Percentiles rank a stretch among this genome's conserved stretches.
Evolutionary conservation across 345 rosid species (phyloP).

Genomic region (Lenwebbia sp.): DNA sequence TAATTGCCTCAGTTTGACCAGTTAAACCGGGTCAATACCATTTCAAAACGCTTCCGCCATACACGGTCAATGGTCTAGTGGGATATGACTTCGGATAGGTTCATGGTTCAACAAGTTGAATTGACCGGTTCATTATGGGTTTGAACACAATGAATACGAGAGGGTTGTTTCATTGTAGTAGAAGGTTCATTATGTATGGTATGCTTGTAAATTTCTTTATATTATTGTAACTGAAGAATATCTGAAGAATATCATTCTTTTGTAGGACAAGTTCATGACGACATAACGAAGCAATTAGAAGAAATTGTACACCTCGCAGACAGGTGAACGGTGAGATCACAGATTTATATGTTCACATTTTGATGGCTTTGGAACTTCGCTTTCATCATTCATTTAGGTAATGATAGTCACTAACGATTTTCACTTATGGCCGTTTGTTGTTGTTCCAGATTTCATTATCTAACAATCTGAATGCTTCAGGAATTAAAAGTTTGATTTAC

Average conservation of each 20-base stretch:
- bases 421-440: neutral
- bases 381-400: neutral
- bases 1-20: neutral
- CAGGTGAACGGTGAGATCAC: neutral
- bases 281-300: constrained; percentile 18
- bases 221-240: neutral
- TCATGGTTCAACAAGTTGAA: neutral
- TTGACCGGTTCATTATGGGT: neutral
- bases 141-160: neutral
- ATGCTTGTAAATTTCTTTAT: neutral
- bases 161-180: neutral
- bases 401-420: neutral
- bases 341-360: neutral
- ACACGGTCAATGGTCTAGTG: neutral
- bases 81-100: neutral
- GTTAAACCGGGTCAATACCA: neutral
- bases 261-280: constrained; percentile 23
- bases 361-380: neutral
- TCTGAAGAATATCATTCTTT: neutral
- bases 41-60: neutral
- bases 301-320: constrained; percentile 4
- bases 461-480: neutral
- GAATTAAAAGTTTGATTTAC: neutral
- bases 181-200: neutral
- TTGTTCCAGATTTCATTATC: neutral